These are phyloP conservation scores for Lodderomyces pseudojiufengensis DNA, from an alignment of 1,139 yeast species.

Conservation along the genomic window DNA sequence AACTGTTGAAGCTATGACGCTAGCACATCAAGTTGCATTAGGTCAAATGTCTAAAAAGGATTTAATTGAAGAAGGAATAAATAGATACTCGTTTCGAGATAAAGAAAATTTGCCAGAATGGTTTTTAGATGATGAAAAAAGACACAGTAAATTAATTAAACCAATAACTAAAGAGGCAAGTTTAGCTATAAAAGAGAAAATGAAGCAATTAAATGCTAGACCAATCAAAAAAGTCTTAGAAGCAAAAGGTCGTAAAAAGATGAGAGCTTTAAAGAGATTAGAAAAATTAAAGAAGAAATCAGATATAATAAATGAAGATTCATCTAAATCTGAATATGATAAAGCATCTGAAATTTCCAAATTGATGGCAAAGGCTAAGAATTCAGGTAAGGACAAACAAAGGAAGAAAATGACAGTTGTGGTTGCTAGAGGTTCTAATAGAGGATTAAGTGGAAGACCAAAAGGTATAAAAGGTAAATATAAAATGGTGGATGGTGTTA, in stretches of 20 bases:
- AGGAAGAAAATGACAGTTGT: slow-evolving; percentile 87
- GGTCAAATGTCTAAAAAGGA: slow-evolving; percentile 85
- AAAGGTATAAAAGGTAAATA: slow-evolving; percentile 95
- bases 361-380: slow-evolving; percentile 66
- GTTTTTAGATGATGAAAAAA: slow-evolving; percentile 90
- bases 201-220: slow-evolving; percentile 88
- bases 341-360: slow-evolving; percentile 90
- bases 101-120: slow-evolving; percentile 88
- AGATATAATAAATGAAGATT: slow-evolving; percentile 85
- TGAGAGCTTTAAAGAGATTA: slow-evolving; percentile 84
- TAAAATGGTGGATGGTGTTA: slow-evolving; percentile 98
- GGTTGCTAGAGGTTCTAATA: slow-evolving; percentile 83
- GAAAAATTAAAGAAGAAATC: slow-evolving; percentile 94
- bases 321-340: slow-evolving; percentile 82
- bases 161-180: slow-evolving; percentile 98
- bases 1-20: slow-evolving; percentile 95
- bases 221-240: slow-evolving; percentile 97
- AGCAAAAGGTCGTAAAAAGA: slow-evolving; percentile 94
- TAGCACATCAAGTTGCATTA: slow-evolving; percentile 92
- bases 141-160: slow-evolving; percentile 78
- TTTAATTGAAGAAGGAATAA: slow-evolving; percentile 84
- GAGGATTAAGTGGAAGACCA: slow-evolving; percentile 91
- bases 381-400: slow-evolving; percentile 64
- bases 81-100: slow-evolving; percentile 88
- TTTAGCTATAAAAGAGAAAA: slow-evolving; percentile 82